Percentiles rank a stretch among this genome's conserved stretches.
Evolutionary conservation across 2,329 filamentous ascomycete species (phyloP).

Genomic region (Talaromyces sp.): DNA sequence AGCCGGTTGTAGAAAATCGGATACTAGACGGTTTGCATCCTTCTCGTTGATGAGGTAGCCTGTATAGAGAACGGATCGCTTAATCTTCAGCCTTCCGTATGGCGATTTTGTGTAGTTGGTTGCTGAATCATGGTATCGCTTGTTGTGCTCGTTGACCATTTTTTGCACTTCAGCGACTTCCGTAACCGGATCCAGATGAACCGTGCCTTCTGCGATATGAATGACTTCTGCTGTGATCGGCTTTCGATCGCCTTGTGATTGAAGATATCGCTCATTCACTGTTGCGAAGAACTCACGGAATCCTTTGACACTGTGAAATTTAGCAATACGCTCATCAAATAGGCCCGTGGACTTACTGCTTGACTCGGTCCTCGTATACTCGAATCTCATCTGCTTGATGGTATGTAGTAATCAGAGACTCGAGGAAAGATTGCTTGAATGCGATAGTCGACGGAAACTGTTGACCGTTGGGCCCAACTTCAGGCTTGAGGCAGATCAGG

Average conservation of each 20-base stretch:
- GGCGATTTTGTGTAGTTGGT: slow-evolving; percentile 43
- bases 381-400: slow-evolving; percentile 75
- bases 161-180: slow-evolving; percentile 84
- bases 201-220: slow-evolving; percentile 75
- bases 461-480: slow-evolving; percentile 75
- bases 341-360: slow-evolving; percentile 47
- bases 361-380: slow-evolving; percentile 63
- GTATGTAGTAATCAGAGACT: slow-evolving; percentile 82
- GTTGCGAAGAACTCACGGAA: slow-evolving; percentile 82
- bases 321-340: not conserved
- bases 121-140: slow-evolving; percentile 31
- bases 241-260: slow-evolving; percentile 52
- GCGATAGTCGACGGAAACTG: slow-evolving; percentile 78
- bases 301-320: slow-evolving; percentile 59
- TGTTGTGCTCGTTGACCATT: slow-evolving; percentile 85
- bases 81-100: slow-evolving; percentile 64
- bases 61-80: slow-evolving; percentile 86
- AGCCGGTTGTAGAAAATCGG: slow-evolving; percentile 57
- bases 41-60: slow-evolving; percentile 77
- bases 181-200: slow-evolving; percentile 70
- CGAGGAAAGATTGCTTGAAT: slow-evolving; percentile 87
- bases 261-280: slow-evolving; percentile 65
- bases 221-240: slow-evolving; percentile 77
- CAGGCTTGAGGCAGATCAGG: slow-evolving; percentile 82
- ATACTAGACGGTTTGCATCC: slow-evolving; percentile 70